Evolutionary conservation across 345 rosid species (phyloP).

Genomic region (Aquilaria sinensis): DNA sequence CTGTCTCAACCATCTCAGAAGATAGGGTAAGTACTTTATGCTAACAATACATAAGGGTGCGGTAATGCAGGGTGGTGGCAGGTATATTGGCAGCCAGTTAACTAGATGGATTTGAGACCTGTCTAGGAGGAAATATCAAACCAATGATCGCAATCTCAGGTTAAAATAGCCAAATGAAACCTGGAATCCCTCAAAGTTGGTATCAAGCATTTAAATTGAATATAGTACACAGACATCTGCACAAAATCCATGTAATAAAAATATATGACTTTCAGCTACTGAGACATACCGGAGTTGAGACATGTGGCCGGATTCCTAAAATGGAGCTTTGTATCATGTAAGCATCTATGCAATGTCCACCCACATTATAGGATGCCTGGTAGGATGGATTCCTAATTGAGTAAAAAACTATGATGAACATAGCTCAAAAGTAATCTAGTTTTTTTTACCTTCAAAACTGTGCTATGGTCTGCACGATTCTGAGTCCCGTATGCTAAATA

Average conservation of each 20-base stretch:
- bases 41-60: too few relatives aligned
- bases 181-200: too few relatives aligned
- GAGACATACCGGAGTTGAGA: slow-evolving; percentile 52
- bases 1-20: too few relatives aligned
- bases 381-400: background rate
- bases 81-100: too few relatives aligned
- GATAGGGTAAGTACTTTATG: too few relatives aligned
- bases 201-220: too few relatives aligned
- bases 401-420: background rate
- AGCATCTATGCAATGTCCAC: slow-evolving; percentile 63
- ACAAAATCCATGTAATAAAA: background rate
- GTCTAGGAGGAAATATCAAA: too few relatives aligned
- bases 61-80: too few relatives aligned
- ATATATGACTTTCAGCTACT: background rate
- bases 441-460: slow-evolving; percentile 50
- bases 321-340: slow-evolving; percentile 56
- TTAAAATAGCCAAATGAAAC: too few relatives aligned
- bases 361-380: slow-evolving; percentile 79
- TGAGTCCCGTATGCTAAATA: slow-evolving; percentile 71
- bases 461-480: slow-evolving; percentile 35
- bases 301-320: slow-evolving; percentile 63
- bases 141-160: too few relatives aligned
- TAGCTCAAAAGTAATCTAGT: background rate
- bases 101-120: too few relatives aligned
- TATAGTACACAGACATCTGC: too few relatives aligned